phyloP scores from a whole-genome alignment of 2,329 filamentous ascomycete genomes.

The Fusarium stilboides region DNA sequence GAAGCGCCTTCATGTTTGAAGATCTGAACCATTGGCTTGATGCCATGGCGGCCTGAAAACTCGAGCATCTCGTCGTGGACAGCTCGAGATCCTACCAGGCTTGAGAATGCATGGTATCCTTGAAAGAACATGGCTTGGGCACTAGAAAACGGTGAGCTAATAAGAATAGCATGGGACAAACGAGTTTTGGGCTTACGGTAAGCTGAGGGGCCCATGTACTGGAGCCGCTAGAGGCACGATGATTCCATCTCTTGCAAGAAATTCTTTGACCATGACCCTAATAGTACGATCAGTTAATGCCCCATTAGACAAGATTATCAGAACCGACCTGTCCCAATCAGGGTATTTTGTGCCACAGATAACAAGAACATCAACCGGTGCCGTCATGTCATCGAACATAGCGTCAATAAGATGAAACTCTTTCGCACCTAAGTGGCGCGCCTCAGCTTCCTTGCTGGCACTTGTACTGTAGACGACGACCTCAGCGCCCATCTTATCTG shows the following conservation, averaged over 20 bases:
- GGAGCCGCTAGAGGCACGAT: constrained; percentile 11
- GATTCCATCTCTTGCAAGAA: constrained; percentile 10
- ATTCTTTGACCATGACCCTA: constrained; percentile 19
- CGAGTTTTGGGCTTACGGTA: background rate
- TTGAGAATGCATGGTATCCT: constrained; percentile 13
- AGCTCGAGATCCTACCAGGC: constrained; percentile 6
- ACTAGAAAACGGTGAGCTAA: background rate
- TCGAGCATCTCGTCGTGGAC: constrained; percentile 22
- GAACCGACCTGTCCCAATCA: constrained; percentile 42
- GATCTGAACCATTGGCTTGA: constrained; percentile 13
- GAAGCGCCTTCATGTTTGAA: constrained; percentile 15
- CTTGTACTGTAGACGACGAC: constrained; percentile 19
- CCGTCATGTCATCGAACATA: constrained; percentile 10
- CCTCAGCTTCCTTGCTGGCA: constrained; percentile 9
- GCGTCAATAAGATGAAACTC: constrained; percentile 7
- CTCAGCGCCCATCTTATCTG: constrained; percentile 14
- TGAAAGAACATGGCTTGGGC: constrained; percentile 25
- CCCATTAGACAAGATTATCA: rapidly evolving
- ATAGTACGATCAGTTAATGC: rapidly evolving
- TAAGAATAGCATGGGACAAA: rapidly evolving
- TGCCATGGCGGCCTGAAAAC: constrained; percentile 2
- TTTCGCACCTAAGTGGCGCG: constrained; percentile 5
- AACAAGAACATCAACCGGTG: constrained; percentile 16
- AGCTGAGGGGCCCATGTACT: background rate
- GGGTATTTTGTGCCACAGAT: constrained; percentile 22